A percentile compares a stretch with the other conserved stretches of the same genome.
These are phyloP conservation scores for Cardiospermum halicacabum DNA, from an alignment of 345 rosid genomes.

Conservation along the genomic window DNA sequence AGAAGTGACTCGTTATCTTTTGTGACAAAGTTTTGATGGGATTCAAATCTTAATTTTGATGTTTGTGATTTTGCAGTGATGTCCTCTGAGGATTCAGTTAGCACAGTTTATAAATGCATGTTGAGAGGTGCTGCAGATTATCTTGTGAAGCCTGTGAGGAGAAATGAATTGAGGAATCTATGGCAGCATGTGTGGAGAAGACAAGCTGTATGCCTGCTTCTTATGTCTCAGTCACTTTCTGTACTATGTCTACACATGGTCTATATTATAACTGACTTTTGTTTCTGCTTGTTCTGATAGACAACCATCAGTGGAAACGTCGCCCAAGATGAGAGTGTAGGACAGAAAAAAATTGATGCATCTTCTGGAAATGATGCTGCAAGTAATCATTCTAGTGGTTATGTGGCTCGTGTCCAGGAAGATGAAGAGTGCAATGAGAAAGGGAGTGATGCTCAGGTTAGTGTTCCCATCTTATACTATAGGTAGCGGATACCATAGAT, in stretches of 20 bases:
- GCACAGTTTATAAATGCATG: slow-evolving; percentile 90
- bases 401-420: slow-evolving; percentile 32
- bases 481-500: slow-evolving; percentile 1
- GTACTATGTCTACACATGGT: slow-evolving; percentile 8
- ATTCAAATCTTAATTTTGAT: slow-evolving; percentile 1
- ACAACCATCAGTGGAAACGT: slow-evolving; percentile 44
- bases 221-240: neutral
- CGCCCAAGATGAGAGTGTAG: slow-evolving; percentile 59
- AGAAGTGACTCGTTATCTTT: slow-evolving; percentile 2
- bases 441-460: slow-evolving; percentile 77
- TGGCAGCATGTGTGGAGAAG: slow-evolving; percentile 99
- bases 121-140: slow-evolving; percentile 90
- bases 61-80: slow-evolving; percentile 64
- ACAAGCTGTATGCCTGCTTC: slow-evolving; percentile 55
- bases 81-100: slow-evolving; percentile 79
- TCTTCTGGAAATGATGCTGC: slow-evolving; percentile 64
- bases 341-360: slow-evolving; percentile 64
- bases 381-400: slow-evolving; percentile 45
- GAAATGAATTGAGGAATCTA: slow-evolving; percentile 82
- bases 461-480: slow-evolving; percentile 14
- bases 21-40: neutral
- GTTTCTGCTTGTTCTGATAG: slow-evolving; percentile 12
- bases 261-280: slow-evolving; percentile 17
- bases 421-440: slow-evolving; percentile 44
- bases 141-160: slow-evolving; percentile 92